Conservation (phyloP, 257 asterid species). For the Solanum stenotomum region DNA sequence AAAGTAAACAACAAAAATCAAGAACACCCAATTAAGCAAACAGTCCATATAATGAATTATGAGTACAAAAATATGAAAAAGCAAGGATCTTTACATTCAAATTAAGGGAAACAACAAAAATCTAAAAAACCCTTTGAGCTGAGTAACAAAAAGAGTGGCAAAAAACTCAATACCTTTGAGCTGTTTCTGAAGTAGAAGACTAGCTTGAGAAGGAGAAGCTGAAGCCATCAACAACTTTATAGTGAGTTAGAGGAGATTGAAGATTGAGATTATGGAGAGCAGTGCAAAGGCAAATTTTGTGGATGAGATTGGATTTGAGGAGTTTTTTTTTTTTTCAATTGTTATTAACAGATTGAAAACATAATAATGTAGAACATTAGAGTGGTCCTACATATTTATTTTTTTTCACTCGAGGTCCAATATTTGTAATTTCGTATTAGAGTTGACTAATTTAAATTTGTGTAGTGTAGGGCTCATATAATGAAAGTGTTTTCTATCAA, state of each 20-base stretch:
- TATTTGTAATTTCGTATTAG: neutral
- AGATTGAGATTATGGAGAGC: neutral
- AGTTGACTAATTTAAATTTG: neutral
- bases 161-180: constrained; percentile 47
- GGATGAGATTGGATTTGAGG: neutral
- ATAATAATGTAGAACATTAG: neutral
- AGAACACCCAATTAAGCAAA: neutral
- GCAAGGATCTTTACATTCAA: neutral
- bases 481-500: too few relatives aligned
- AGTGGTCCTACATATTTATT: neutral
- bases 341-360: neutral
- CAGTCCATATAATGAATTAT: neutral
- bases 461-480: too few relatives aligned
- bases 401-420: too few relatives aligned
- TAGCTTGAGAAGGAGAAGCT: constrained; percentile 78
- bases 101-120: neutral
- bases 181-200: constrained; percentile 89
- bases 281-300: neutral
- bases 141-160: neutral
- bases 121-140: neutral
- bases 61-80: neutral
- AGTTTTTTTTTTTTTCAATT: neutral
- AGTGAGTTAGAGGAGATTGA: neutral
- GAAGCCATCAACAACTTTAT: constrained; percentile 42
- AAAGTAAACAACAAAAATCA: neutral